A percentile compares a stretch with the other conserved stretches of the same genome.
phyloP scores from a whole-genome alignment of 495 filamentous ascomycete genomes.

The Hamigera avellanea region DNA sequence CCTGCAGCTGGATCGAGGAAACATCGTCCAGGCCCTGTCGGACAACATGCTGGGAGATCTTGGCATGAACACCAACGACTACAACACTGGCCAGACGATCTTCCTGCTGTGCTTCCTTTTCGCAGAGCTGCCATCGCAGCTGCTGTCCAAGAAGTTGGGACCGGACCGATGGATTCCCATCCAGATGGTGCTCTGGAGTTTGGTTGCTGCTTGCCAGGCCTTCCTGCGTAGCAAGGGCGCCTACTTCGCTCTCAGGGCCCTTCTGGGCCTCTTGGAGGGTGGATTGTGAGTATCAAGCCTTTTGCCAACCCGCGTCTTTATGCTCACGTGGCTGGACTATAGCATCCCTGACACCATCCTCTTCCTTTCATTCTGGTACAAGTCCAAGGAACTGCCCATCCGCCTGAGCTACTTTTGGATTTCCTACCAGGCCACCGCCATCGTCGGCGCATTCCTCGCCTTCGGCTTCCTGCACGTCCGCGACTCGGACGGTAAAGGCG shows the following conservation, averaged over 20 bases:
- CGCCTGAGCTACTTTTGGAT: conserved; percentile 63
- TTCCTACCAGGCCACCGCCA: conserved; percentile 51
- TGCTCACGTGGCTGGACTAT: not conserved
- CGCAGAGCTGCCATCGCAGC: conserved; percentile 63
- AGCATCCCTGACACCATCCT: conserved; percentile 42
- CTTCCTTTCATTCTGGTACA: conserved; percentile 72
- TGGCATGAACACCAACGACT: conserved; percentile 58
- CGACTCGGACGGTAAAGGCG: conserved; percentile 42
- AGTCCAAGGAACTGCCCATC: conserved; percentile 52
- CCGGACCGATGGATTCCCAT: conserved; percentile 79
- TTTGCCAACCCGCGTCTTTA: not conserved
- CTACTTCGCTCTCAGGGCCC: conserved; percentile 51
- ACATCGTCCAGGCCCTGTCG: conserved; percentile 57
- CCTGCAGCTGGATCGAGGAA: conserved; percentile 69
- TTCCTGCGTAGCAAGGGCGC: conserved; percentile 47
- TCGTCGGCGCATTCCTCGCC: conserved; percentile 58
- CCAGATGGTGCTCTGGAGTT: conserved; percentile 69
- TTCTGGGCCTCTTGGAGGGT: conserved; percentile 67
- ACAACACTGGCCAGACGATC: conserved; percentile 68
- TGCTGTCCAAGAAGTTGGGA: conserved; percentile 61
- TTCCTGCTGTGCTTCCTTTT: conserved; percentile 54
- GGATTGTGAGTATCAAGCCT: conserved; percentile 42
- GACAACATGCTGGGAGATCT: conserved; percentile 56
- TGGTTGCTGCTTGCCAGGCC: conserved; percentile 58
- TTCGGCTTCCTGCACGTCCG: conserved; percentile 61